Evolutionary conservation across 2,329 filamentous ascomycete species (phyloP).

Genomic region (Exutisphaerella laricina): DNA sequence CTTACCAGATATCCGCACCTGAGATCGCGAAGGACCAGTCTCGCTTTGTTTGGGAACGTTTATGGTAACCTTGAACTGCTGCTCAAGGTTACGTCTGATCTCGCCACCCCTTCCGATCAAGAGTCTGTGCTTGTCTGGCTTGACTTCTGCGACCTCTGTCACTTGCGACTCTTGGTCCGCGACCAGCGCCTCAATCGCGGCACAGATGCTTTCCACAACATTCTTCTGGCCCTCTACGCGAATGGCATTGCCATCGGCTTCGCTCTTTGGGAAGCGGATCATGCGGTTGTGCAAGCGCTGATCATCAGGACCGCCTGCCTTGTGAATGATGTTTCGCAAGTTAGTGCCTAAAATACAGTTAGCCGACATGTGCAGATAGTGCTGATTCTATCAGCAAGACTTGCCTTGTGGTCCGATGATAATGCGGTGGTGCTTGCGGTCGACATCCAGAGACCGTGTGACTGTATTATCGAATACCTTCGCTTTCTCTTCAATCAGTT

Average conservation of each 20-base stretch:
- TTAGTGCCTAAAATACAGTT: conserved; percentile 62
- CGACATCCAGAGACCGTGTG: conserved; percentile 76
- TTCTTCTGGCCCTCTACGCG: conserved; percentile 79
- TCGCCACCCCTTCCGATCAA: conserved; percentile 92
- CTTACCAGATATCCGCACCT: conserved; percentile 78
- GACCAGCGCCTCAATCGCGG: conserved; percentile 75
- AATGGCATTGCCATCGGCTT: conserved; percentile 71
- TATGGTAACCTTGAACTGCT: conserved; percentile 76
- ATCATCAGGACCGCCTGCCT: conserved; percentile 81
- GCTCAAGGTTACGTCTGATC: conserved; percentile 75
- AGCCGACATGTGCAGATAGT: conserved; percentile 30
- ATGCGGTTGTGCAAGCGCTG: conserved; percentile 77
- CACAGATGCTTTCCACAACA: conserved; percentile 83
- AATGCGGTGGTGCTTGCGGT: conserved; percentile 85
- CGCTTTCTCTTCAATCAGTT: conserved; percentile 79
- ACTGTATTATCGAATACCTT: conserved; percentile 87
- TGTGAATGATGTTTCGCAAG: conserved; percentile 77
- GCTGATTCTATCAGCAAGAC: conserved; percentile 34
- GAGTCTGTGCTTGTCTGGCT: conserved; percentile 80
- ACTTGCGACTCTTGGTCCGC: conserved; percentile 78
- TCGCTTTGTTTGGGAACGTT: conserved; percentile 77
- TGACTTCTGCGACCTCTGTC: conserved; percentile 71
- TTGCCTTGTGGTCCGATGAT: conserved; percentile 85
- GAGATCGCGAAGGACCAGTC: conserved; percentile 68
- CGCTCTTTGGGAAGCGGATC: conserved; percentile 89